Evolutionary conservation across 208 protist genomes (phyloP).

Genomic region (Kentomonas sorsogonicus): DNA sequence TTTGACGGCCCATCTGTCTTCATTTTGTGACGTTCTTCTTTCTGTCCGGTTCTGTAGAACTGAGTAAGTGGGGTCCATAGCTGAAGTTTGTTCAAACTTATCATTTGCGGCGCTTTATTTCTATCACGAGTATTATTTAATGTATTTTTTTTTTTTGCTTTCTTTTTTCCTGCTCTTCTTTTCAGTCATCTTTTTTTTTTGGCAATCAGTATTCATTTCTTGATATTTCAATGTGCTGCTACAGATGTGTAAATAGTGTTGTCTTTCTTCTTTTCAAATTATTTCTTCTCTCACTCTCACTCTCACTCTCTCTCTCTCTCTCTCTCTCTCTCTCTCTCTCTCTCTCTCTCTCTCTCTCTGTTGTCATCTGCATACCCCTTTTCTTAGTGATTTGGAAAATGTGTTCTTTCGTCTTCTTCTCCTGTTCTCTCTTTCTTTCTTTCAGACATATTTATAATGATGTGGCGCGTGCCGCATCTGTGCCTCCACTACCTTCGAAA

Average conservation of each 20-base stretch:
- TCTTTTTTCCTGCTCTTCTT: background rate
- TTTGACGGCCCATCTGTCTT: background rate
- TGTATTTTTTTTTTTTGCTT: slow-evolving; percentile 3
- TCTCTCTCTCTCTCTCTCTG: slow-evolving; percentile 6
- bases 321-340: background rate
- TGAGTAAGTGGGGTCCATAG: no score
- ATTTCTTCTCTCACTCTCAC: no score
- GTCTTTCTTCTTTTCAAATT: no score
- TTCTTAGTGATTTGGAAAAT: background rate
- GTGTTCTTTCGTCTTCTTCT: background rate
- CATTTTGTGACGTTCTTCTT: slow-evolving; percentile 9
- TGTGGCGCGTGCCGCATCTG: no score
- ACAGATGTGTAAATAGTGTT: background rate
- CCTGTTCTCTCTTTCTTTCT: no score
- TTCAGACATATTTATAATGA: no score
- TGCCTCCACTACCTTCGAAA: no score
- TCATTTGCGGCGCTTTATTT: no score
- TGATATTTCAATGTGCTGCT: background rate
- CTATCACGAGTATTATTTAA: slow-evolving; percentile 5
- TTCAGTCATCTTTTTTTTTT: slow-evolving; percentile 13
- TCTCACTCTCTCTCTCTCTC: background rate
- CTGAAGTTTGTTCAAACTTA: no score
- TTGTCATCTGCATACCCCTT: background rate
- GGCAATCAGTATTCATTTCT: background rate
- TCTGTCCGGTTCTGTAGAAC: background rate